These are phyloP conservation scores for Acanthamoeba healyi DNA, from an alignment of 208 protist genomes.

Conservation along the genomic window DNA sequence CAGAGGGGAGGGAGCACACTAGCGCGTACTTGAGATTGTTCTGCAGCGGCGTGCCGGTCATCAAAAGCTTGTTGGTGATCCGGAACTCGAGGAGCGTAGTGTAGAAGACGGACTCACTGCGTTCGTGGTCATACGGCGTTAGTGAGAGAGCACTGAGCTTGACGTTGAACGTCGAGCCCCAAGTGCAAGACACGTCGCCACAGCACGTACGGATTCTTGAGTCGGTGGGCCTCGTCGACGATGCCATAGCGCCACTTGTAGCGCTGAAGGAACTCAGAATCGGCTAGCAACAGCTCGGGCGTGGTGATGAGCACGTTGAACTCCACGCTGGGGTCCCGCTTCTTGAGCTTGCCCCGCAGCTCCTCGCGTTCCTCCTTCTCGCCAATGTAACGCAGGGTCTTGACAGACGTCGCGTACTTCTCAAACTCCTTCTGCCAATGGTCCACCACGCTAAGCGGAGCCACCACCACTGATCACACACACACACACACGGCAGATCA, in stretches of 20 bases:
- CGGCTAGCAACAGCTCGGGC: slow-evolving; percentile 93
- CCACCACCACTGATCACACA: slow-evolving; percentile 96
- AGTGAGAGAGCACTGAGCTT: background rate
- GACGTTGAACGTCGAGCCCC: too few species aligned
- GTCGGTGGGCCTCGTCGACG: slow-evolving; percentile 93
- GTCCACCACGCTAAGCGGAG: slow-evolving; percentile 96
- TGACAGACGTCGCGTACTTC: slow-evolving; percentile 93
- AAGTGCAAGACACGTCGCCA: too few species aligned
- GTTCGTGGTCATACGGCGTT: background rate
- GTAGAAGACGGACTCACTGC: slow-evolving; percentile 85
- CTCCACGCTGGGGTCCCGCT: slow-evolving; percentile 74
- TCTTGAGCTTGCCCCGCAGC: slow-evolving; percentile 90
- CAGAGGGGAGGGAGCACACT: background rate
- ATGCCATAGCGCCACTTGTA: slow-evolving; percentile 92
- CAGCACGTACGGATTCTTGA: slow-evolving; percentile 88
- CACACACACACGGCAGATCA: slow-evolving; percentile 68
- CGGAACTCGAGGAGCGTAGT: slow-evolving; percentile 83
- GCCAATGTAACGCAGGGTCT: slow-evolving; percentile 95
- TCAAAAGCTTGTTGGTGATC: slow-evolving; percentile 83
- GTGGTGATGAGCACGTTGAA: slow-evolving; percentile 97
- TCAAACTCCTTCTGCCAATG: slow-evolving; percentile 97
- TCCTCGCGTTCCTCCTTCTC: slow-evolving; percentile 92
- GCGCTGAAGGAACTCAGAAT: slow-evolving; percentile 78
- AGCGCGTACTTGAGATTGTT: slow-evolving; percentile 86
- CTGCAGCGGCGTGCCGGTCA: slow-evolving; percentile 91